Conservation (phyloP, 202 grass and related monocot species). For the Panicum virgatum region DNA sequence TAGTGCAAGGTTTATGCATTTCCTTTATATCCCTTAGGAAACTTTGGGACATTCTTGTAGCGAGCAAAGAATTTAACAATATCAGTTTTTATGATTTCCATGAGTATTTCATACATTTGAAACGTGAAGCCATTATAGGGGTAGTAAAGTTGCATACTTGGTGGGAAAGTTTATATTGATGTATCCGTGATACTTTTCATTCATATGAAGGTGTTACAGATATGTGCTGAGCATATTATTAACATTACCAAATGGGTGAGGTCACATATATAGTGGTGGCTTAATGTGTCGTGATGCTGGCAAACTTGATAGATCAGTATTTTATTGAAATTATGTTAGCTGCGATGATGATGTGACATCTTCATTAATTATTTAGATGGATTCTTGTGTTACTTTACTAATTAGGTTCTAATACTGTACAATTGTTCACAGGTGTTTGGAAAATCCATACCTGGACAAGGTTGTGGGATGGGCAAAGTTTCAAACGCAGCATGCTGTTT, state of each 20-base stretch:
- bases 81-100: neutral
- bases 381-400: neutral
- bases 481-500: neutral
- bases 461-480: conserved; percentile 5
- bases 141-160: neutral
- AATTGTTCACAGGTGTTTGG: conserved; percentile 14
- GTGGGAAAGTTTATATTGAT: neutral
- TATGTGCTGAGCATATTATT: neutral
- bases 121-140: conserved; percentile 1
- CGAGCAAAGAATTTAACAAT: neutral
- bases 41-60: neutral
- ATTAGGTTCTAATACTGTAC: neutral
- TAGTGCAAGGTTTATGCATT: neutral
- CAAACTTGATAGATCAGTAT: neutral
- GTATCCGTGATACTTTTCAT: neutral
- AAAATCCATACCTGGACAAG: conserved; percentile 9
- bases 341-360: neutral
- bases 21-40: neutral
- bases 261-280: neutral
- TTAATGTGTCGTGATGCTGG: neutral
- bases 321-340: conserved; percentile 7
- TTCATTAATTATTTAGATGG: neutral
- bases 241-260: neutral
- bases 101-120: neutral
- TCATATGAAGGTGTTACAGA: neutral